A percentile compares a stretch with the other conserved stretches of the same genome.
Conservation (phyloP, 768 basidiomycete species). For the Boletus rufocinnamomeus region DNA sequence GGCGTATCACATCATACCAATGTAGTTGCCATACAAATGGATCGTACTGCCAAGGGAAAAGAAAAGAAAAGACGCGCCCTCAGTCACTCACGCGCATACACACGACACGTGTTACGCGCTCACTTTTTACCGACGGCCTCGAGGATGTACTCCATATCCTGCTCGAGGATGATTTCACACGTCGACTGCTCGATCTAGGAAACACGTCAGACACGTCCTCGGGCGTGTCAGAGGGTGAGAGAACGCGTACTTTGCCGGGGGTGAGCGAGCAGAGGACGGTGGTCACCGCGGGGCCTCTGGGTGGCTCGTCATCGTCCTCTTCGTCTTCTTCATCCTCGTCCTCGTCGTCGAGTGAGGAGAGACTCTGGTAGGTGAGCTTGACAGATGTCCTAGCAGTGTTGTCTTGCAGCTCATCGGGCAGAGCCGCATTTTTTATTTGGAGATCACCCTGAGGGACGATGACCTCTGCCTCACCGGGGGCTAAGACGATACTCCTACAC, state of each 20-base stretch:
- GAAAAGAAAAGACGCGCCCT: constrained; percentile 8
- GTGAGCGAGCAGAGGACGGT: constrained; percentile 79
- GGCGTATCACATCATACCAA: constrained; percentile 46
- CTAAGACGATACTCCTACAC: constrained; percentile 61
- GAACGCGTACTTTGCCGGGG: constrained; percentile 66
- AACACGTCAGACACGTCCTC: constrained; percentile 12
- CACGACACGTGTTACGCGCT: constrained; percentile 16
- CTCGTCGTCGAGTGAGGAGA: constrained; percentile 39
- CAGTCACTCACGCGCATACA: constrained; percentile 3
- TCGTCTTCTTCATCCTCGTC: constrained; percentile 49
- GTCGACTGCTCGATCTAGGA: constrained; percentile 74
- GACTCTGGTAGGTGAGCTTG: constrained; percentile 60
- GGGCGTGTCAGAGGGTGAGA: background rate
- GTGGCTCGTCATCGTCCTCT: constrained; percentile 41
- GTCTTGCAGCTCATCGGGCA: constrained; percentile 73
- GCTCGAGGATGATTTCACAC: constrained; percentile 69
- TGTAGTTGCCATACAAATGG: constrained; percentile 83
- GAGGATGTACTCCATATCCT: constrained; percentile 65
- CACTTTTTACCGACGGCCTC: constrained; percentile 84
- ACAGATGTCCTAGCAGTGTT: constrained; percentile 59
- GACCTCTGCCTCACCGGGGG: constrained; percentile 57
- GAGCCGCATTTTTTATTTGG: constrained; percentile 79
- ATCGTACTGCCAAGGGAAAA: constrained; percentile 49
- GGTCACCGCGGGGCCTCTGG: constrained; percentile 42
- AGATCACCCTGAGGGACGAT: constrained; percentile 67